Conservation (phyloP, 75 land plant species). For the Picea sitchensis region DNA sequence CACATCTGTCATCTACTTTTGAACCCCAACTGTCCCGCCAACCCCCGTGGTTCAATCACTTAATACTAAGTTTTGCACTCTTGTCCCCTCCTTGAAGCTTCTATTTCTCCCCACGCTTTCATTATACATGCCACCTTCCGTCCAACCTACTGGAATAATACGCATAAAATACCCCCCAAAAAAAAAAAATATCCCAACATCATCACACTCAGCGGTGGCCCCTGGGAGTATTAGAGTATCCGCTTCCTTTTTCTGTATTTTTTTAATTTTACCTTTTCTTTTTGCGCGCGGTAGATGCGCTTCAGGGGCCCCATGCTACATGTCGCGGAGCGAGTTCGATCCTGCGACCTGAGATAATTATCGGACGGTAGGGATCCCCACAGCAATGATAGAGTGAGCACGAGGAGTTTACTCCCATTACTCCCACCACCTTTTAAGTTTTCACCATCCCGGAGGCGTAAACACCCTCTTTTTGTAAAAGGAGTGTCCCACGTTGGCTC, state of each 20-base stretch:
- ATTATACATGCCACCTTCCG: neutral
- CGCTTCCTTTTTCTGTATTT: neutral
- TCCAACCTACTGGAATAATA: neutral
- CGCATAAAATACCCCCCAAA: neutral
- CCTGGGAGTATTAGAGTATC: slow-evolving; percentile 8
- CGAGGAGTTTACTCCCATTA: neutral
- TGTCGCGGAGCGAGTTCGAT: neutral
- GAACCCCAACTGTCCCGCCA: too few species aligned
- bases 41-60: too few species aligned
- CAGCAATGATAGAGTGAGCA: neutral
- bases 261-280: too few species aligned
- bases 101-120: neutral
- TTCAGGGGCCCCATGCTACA: neutral
- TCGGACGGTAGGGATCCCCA: neutral
- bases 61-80: neutral
- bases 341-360: neutral
- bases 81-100: neutral
- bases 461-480: too few species aligned
- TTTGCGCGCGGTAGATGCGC: too few species aligned
- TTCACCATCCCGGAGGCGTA: neutral
- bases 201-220: neutral
- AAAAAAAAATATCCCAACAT: neutral
- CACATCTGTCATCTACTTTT: neutral
- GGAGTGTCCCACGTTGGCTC: neutral
- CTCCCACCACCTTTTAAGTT: neutral